These are phyloP conservation scores for Chlamydomonas schloesseri DNA, from an alignment of 139 green algal species.

Conservation along the genomic window DNA sequence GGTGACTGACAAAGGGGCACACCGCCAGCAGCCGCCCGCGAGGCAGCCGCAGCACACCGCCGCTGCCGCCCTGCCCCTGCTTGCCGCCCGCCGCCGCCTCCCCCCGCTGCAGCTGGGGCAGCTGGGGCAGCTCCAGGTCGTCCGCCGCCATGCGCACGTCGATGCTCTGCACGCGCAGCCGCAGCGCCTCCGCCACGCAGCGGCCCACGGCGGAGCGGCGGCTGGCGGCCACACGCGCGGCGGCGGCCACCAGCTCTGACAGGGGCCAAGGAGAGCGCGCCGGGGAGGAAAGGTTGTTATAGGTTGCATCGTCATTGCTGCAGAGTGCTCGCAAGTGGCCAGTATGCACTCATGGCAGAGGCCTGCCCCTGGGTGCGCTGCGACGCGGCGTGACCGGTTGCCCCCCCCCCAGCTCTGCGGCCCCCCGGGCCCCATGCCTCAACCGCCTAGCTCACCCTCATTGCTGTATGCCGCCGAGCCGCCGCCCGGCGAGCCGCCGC, in stretches of 20 bases:
- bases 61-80: neutral
- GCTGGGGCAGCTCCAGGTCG: slow-evolving; percentile 31
- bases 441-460: too few relatives aligned
- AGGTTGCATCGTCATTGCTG: too few relatives aligned
- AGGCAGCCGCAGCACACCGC: slow-evolving; percentile 31
- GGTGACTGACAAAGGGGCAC: slow-evolving; percentile 73
- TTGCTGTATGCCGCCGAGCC: too few relatives aligned
- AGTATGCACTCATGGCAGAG: too few relatives aligned
- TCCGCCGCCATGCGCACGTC: slow-evolving; percentile 67
- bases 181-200: slow-evolving; percentile 68
- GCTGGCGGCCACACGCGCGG: slow-evolving; percentile 42
- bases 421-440: too few relatives aligned
- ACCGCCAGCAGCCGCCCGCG: slow-evolving; percentile 75
- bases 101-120: neutral
- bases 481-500: too few relatives aligned
- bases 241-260: neutral
- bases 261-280: too few relatives aligned
- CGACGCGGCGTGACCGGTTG: too few relatives aligned
- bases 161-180: slow-evolving; percentile 64
- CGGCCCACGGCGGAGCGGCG: slow-evolving; percentile 22
- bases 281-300: too few relatives aligned
- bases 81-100: neutral
- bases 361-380: too few relatives aligned
- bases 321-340: too few relatives aligned
- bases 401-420: too few relatives aligned